Percentiles rank a stretch among this genome's conserved stretches.
These are phyloP conservation scores for Typha latifolia DNA, from an alignment of 176 grass and related monocot species.

Conservation along the genomic window DNA sequence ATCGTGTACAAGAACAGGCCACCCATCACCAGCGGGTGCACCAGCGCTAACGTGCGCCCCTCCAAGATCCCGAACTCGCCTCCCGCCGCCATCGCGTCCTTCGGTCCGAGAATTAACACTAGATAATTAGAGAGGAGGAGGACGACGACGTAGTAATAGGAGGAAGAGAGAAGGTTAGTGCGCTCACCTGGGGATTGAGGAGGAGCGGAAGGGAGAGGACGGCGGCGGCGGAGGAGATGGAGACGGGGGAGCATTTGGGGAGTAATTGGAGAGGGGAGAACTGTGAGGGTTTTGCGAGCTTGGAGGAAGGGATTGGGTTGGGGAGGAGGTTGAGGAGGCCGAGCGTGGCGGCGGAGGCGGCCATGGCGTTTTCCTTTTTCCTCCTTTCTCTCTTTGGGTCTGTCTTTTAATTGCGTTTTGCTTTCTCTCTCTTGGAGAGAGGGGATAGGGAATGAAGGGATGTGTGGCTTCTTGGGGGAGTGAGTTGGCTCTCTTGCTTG, in stretches of 20 bases:
- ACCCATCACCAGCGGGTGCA: conserved; percentile 80
- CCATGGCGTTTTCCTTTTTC: background rate
- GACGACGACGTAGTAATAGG: background rate
- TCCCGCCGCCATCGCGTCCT: conserved; percentile 41
- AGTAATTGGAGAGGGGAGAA: background rate
- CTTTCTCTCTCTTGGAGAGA: no score
- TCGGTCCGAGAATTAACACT: background rate
- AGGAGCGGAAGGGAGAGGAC: background rate
- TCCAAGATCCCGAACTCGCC: conserved; percentile 91
- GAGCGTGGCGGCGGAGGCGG: background rate
- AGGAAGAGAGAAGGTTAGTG: background rate
- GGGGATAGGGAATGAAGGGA: no score
- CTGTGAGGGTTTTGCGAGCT: background rate
- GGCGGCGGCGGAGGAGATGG: background rate
- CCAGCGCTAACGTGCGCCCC: conserved; percentile 55
- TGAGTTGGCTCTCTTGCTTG: no score
- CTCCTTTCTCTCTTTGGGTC: no score
- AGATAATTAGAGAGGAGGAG: background rate
- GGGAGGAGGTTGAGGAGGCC: background rate
- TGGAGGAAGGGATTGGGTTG: background rate
- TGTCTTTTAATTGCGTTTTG: no score
- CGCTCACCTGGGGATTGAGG: background rate
- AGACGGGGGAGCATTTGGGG: background rate
- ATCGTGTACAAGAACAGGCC: conserved; percentile 79
- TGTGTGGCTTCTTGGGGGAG: no score